These are phyloP conservation scores for Candida taoyuanica DNA, from an alignment of 805 yeast genomes.

Conservation along the genomic window DNA sequence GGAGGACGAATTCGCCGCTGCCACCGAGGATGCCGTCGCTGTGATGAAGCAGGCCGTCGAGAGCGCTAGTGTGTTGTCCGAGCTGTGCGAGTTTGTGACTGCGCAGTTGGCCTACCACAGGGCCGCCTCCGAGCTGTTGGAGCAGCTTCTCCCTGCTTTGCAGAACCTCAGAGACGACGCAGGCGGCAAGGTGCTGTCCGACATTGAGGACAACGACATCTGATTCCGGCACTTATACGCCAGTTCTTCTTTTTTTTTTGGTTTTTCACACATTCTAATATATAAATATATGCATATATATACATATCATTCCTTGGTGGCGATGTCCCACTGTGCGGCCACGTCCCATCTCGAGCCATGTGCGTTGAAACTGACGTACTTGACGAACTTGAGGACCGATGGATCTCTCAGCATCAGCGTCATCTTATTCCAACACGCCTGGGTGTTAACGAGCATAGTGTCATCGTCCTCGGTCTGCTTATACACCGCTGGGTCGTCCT, in stretches of 20 bases:
- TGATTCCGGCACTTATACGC: constrained; percentile 1
- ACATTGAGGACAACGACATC: constrained; percentile 25
- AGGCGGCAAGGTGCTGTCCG: constrained; percentile 24
- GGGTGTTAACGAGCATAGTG: constrained; percentile 71
- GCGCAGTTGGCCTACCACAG: constrained; percentile 83
- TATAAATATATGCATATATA: too few species aligned
- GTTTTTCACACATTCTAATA: too few species aligned
- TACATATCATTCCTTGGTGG: constrained; percentile 35
- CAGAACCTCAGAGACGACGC: constrained; percentile 56
- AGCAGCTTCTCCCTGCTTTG: constrained; percentile 57
- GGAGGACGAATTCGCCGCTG: constrained; percentile 86
- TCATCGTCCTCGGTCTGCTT: constrained; percentile 56
- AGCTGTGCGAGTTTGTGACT: constrained; percentile 60
- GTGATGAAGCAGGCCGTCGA: constrained; percentile 78
- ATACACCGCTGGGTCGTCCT: constrained; percentile 85
- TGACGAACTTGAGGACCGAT: constrained; percentile 83
- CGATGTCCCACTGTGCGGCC: constrained; percentile 72
- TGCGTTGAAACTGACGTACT: constrained; percentile 85
- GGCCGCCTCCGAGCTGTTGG: constrained; percentile 64
- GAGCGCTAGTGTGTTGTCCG: constrained; percentile 61
- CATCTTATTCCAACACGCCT: constrained; percentile 80
- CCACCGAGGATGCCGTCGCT: constrained; percentile 81
- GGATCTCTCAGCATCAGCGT: constrained; percentile 78
- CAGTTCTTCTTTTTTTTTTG: background rate
- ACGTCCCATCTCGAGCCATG: constrained; percentile 93